Evolutionary conservation across 257 asterid genomes (phyloP), one percentile per base, ranked within the genome.

Genomic region (Solanum okadae): DNA sequence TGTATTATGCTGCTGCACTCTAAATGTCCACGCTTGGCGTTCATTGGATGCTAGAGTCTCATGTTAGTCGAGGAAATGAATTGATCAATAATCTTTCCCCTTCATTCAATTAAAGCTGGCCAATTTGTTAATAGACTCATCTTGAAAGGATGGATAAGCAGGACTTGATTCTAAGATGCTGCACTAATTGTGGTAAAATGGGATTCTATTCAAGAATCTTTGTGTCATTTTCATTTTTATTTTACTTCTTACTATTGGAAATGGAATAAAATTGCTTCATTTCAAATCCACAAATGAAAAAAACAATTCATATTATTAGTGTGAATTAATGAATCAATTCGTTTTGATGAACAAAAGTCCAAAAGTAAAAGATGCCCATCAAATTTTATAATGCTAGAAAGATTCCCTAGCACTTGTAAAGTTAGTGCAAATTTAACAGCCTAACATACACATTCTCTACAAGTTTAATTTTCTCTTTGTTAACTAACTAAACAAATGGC

Each of bases 401-500:
- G 14, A 78, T 42, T 42, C 84, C 37, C 65, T 77, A 27, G 16
- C 85, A 81, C 85, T 81, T 44, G 27, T 8, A 81, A 6, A 81
- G 16, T 8, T 81, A 0, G 15, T 27, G 85, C 85, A 44, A 81
- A 46, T 81, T 44, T 81, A 81, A 81, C 27, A 9, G n/a, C 27
- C 29, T 27, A 29, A 2, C 16, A 46, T 11, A 81, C 59, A 78
- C 59, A 25, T 42, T 22, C 83, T 22, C 5, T 35, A n/a, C 52
- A 22, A 75, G 25, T 34, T 42, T 1, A 35, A 35, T 5, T 7
- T 34, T 38, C 34, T 22, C 33, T 76, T 37, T 23, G 59, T 31
- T 13, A n/a, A 77, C 13, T 38, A 77, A 40, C n/a, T 12, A 76
- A 76, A 20, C 6, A 11, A 27, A 85, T 90, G 92, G 91, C 89